Evolutionary conservation across 2,329 filamentous ascomycete genomes (phyloP), one percentile per base, ranked within the genome.

Genomic region (Arthrobotrys sinensis): DNA sequence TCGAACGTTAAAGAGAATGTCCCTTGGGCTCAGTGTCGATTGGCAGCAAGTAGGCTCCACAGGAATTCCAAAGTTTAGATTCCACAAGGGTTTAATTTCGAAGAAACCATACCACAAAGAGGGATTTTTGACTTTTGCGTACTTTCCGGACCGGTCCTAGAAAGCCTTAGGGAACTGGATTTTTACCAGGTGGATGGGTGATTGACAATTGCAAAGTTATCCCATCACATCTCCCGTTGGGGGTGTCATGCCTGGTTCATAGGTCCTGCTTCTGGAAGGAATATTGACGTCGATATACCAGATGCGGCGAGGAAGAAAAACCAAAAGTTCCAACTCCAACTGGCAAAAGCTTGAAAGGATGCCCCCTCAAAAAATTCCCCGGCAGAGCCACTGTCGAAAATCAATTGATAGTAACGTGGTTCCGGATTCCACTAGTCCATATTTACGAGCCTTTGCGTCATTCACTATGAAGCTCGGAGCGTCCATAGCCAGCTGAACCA

Each of bases 81-180:
- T 70, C 72, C 72, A 76, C 71, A 76, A 76, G 71, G 71, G 71
- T 69, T 53, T 65, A 76, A 76, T 76, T 76, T 62, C 72, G 72
- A 69, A 60, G 65, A 69, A 66, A 70, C 65, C 72, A 76, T 76
- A 52, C 72, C 72, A 64, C 65, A 70, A 76, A 38, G 46, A 57
- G 64, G 24, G 43, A 53, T 67, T 64, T 62, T 68, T 76, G 71
- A 67, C 45, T 63, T 76, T 70, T 71, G 57, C 73, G 60, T 66
- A 71, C 40, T 77, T 77, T 57, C 73, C 73, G 73, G 73, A 71
- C 66, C 67, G 21, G 73, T 70, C 28, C 43, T 71, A 65, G 57
- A 34, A 34, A 53, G 46, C 40, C 50, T 67, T 24, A n/a, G 16
- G 50, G 34, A 40, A 64, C 40, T 52, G 40, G 28, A 40, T 36